Evolutionary conservation across 2,329 filamentous ascomycete species (phyloP), one percentile per base, ranked within the genome.

Genomic region (Talaromyces sp.): DNA sequence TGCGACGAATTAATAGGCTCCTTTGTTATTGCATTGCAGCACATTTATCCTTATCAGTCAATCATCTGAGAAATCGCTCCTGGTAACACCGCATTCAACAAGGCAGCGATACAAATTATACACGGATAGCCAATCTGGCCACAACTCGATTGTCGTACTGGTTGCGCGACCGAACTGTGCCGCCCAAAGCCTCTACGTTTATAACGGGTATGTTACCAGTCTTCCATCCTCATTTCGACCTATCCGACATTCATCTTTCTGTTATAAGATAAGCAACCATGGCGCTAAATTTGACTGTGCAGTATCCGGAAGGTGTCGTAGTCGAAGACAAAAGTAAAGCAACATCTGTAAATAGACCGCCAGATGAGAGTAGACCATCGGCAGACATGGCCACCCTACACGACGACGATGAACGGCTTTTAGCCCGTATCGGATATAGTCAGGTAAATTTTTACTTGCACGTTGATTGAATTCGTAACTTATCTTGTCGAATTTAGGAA

Each of bases 361-460:
- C 57, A 45, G 45, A 56, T 41, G 39, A 63, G 11, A 58, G 19
- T 58, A 43, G 39, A 35, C 24, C n/a, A 52, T 27, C 62, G 22
- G 59, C 70, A n/a, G 37, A 70, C 33, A 80, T 80, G 78, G 73
- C 76, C 11, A 72, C 73, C 7, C 83, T 85, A 65, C 75, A 81
- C 43, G 81, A 88, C 70, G 84, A 87, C 60, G 86, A 88, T 66
- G 86, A 87, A 72, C 81, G 83, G 43, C 75, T 88, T 33, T 78
- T 88, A 22, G 84, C 84, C 64, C 82, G 84, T 63, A 88, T 88
- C 70, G 86, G 86, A 35, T 88, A 88, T 72, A 85, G 82, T 69
- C 86, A 88, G 76, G 86, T 87, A 76, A 14, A 19, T 27, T n/a
- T 63, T n/a, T 33, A 37, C 35, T 31, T 5, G 7, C 37, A 9